These are phyloP conservation scores for Batkoa obscura DNA, from an alignment of 371 early-diverging fungal genomes.

Conservation along the genomic window DNA sequence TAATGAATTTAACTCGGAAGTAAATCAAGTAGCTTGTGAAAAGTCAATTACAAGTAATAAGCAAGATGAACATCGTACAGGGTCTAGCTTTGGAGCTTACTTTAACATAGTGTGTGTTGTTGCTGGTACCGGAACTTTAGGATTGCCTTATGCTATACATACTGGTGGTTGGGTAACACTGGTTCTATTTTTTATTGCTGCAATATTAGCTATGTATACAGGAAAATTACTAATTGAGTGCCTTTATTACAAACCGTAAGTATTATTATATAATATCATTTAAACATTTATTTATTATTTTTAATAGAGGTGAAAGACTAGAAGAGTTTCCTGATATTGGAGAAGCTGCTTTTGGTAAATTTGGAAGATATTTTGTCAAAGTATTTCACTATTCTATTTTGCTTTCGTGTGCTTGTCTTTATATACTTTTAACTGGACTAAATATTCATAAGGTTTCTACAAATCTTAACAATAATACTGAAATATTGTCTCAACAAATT, in stretches of 20 bases:
- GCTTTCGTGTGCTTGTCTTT: slow-evolving; percentile 54
- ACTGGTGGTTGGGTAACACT: slow-evolving; percentile 74
- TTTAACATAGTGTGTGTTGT: slow-evolving; percentile 56
- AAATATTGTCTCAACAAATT: no score
- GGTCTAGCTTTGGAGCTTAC: slow-evolving; percentile 23
- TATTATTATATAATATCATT: no score
- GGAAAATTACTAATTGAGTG: slow-evolving; percentile 49
- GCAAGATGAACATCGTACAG: neutral
- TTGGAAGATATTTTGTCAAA: slow-evolving; percentile 32
- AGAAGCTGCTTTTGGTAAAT: slow-evolving; percentile 38
- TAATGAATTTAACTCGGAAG: no score
- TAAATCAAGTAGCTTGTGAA: no score
- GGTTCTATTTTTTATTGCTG: slow-evolving; percentile 48
- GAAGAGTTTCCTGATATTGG: slow-evolving; percentile 38
- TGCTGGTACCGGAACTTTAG: slow-evolving; percentile 70
- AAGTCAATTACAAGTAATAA: neutral
- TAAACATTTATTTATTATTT: no score
- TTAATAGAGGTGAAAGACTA: slow-evolving; percentile 12
- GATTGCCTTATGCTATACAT: slow-evolving; percentile 57
- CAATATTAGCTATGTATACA: slow-evolving; percentile 46
- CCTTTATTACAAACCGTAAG: slow-evolving; percentile 28
- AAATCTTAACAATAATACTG: no score
- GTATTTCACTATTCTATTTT: slow-evolving; percentile 44
- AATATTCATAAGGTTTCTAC: slow-evolving; percentile 12
- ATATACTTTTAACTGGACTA: slow-evolving; percentile 47